Conservation (phyloP, 164 flowering plant genomes). For the Cinnamomum micranthum region DNA sequence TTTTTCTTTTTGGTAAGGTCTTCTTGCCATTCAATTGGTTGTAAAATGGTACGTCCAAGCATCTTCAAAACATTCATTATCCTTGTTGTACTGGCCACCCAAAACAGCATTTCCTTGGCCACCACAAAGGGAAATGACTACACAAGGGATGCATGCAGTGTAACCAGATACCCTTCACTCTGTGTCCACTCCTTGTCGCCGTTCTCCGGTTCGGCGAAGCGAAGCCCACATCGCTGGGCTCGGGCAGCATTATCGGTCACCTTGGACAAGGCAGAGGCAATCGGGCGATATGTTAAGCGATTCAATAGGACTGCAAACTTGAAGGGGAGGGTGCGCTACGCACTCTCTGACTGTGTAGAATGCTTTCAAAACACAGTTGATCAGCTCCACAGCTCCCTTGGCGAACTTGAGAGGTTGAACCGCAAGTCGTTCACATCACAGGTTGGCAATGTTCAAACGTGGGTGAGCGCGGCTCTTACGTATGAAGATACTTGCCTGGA, state of each 20-base stretch:
- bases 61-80: slow-evolving; percentile 6
- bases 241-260: slow-evolving; percentile 76
- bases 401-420: slow-evolving; percentile 44
- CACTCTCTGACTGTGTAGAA: slow-evolving; percentile 65
- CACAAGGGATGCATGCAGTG: slow-evolving; percentile 63
- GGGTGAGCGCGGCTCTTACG: slow-evolving; percentile 72
- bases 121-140: slow-evolving; percentile 17
- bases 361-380: slow-evolving; percentile 44
- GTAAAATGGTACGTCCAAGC: background rate
- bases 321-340: slow-evolving; percentile 27
- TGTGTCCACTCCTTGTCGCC: slow-evolving; percentile 57
- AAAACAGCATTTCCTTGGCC: background rate
- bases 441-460: slow-evolving; percentile 55
- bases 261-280: slow-evolving; percentile 37
- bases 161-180: slow-evolving; percentile 50
- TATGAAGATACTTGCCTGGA: slow-evolving; percentile 70
- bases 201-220: slow-evolving; percentile 43
- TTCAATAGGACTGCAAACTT: slow-evolving; percentile 11
- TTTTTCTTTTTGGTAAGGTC: background rate
- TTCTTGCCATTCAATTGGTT: background rate
- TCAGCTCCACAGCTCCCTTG: slow-evolving; percentile 48
- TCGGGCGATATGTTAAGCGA: slow-evolving; percentile 18
- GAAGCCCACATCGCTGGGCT: slow-evolving; percentile 59
- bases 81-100: background rate
- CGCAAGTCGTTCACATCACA: slow-evolving; percentile 30